phyloP scores from a whole-genome alignment of 345 rosid species.

The Nephelium lappaceum region DNA sequence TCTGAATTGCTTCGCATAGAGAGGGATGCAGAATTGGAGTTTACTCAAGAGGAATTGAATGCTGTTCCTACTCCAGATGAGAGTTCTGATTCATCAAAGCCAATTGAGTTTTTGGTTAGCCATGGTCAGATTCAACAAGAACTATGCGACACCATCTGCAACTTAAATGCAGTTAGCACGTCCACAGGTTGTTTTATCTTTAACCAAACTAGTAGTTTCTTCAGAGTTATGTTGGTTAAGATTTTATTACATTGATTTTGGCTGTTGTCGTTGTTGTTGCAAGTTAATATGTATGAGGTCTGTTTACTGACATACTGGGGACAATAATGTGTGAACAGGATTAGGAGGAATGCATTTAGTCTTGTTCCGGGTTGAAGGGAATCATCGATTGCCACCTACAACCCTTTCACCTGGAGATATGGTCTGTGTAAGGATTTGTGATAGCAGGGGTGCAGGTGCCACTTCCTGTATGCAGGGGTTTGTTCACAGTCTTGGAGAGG shows the following conservation, averaged over 20 bases:
- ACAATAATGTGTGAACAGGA: conserved; percentile 48
- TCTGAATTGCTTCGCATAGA: conserved; percentile 86
- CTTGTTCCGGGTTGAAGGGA: conserved; percentile 78
- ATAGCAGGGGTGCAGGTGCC: conserved; percentile 89
- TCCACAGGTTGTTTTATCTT: conserved; percentile 63
- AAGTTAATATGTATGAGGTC: not conserved
- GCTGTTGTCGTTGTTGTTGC: not conserved
- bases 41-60: conserved; percentile 90
- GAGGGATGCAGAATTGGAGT: conserved; percentile 92
- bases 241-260: conserved; percentile 14
- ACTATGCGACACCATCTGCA: conserved; percentile 96
- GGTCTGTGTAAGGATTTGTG: conserved; percentile 91
- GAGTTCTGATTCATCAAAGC: conserved; percentile 64
- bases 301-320: conserved; percentile 21
- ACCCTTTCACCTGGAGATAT: conserved; percentile 97
- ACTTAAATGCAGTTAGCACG: conserved; percentile 79
- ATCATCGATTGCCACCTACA: conserved; percentile 88
- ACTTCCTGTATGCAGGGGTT: conserved; percentile 90
- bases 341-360: conserved; percentile 96
- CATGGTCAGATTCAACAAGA: conserved; percentile 94
- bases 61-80: conserved; percentile 85
- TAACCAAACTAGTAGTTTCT: conserved; percentile 9
- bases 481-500: conserved; percentile 89
- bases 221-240: not conserved
- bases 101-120: conserved; percentile 93